phyloP scores from a whole-genome alignment of 2,329 filamentous ascomycete species.

The Fusarium drepaniforme region DNA sequence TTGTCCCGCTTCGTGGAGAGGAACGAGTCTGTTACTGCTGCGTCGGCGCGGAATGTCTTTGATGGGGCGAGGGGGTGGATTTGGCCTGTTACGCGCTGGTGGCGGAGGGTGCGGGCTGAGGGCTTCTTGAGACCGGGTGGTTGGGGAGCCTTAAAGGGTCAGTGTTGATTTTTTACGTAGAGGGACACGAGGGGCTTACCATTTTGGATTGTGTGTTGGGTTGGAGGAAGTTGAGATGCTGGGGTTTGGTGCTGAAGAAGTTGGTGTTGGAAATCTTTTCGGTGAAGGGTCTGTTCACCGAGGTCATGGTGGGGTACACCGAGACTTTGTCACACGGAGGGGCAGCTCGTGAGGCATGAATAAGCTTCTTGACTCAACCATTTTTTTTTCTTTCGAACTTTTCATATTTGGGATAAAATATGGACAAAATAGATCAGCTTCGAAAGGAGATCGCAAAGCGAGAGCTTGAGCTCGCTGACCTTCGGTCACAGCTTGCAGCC shows the following conservation, averaged over 20 bases:
- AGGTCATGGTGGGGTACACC: constrained; percentile 40
- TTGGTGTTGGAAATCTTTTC: constrained; percentile 41
- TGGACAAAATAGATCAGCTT: constrained; percentile 58
- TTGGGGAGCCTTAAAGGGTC: constrained; percentile 41
- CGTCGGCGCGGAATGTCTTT: constrained; percentile 64
- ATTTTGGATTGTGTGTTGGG: constrained; percentile 28
- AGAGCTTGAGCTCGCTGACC: constrained; percentile 60
- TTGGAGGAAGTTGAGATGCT: not conserved
- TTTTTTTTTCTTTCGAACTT: not conserved
- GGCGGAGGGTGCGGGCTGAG: constrained; percentile 68
- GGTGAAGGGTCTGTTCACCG: constrained; percentile 38
- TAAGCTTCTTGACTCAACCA: not conserved
- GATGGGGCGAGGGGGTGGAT: constrained; percentile 64
- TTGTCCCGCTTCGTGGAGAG: constrained; percentile 85
- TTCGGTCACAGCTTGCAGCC: constrained; percentile 59
- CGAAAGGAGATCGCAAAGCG: constrained; percentile 59
- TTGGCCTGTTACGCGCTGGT: constrained; percentile 62
- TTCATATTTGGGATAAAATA: not conserved
- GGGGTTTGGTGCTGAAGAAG: constrained; percentile 7
- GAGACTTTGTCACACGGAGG: constrained; percentile 28
- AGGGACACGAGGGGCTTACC: constrained; percentile 23
- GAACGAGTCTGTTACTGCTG: constrained; percentile 69
- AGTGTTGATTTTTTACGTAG: not conserved
- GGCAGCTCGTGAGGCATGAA: constrained; percentile 5
- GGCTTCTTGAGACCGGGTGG: constrained; percentile 63